Conservation (phyloP, 2,329 filamentous ascomycete species). For the Cordyceps cateniannulata region DNA sequence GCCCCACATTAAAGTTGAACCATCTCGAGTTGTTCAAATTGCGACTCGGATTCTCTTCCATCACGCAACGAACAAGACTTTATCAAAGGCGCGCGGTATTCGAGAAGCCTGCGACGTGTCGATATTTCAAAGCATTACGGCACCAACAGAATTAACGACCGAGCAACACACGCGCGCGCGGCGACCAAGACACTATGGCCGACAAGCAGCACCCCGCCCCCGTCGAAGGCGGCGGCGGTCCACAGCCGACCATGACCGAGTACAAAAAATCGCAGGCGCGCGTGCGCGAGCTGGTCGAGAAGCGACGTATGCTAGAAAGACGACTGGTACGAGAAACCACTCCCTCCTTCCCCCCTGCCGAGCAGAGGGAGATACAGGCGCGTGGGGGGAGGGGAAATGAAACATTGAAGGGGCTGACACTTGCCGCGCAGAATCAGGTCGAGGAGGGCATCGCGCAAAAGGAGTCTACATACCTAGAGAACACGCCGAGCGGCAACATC, state of each 20-base stretch:
- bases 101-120: not conserved
- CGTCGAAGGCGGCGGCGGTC: conserved; percentile 15
- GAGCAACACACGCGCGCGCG: not conserved
- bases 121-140: not conserved
- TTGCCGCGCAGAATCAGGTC: conserved; percentile 26
- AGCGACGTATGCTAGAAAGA: conserved; percentile 31
- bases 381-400: not conserved
- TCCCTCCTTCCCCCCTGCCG: not conserved
- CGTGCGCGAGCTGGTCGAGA: conserved; percentile 42
- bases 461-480: conserved; percentile 85
- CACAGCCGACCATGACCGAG: conserved; percentile 34
- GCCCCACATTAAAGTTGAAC: conserved; percentile 4
- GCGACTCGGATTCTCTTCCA: not conserved
- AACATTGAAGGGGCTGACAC: not conserved
- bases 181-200: conserved; percentile 21
- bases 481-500: conserved; percentile 85
- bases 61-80: not conserved
- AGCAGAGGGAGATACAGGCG: not conserved
- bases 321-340: conserved; percentile 27
- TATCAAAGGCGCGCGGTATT: not conserved
- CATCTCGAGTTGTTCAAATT: not conserved
- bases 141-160: not conserved
- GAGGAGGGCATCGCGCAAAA: conserved; percentile 81
- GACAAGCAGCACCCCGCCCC: conserved; percentile 24
- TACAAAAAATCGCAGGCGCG: conserved; percentile 45